A percentile compares a stretch with the other conserved stretches of the same genome.
Evolutionary conservation across 768 basidiomycete species (phyloP).

Genomic region (Hydnomerulius pinastri): DNA sequence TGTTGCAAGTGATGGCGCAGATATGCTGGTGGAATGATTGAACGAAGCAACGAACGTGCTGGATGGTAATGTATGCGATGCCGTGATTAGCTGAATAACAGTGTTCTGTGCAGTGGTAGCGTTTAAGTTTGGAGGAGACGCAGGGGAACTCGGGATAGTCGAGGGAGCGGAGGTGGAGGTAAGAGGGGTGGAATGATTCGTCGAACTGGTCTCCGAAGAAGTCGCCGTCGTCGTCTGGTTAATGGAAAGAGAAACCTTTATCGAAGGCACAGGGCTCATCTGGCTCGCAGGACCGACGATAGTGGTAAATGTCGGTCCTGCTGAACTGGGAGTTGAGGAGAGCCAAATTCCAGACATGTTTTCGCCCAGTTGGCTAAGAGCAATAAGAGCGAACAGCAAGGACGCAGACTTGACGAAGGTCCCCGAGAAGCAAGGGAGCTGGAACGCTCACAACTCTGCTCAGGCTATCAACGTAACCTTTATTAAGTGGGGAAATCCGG

Average conservation of each 20-base stretch:
- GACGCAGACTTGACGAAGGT: neutral
- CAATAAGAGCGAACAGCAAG: neutral
- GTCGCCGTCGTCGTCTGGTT: neutral
- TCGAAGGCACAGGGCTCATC: neutral
- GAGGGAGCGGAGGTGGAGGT: neutral
- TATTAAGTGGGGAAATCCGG: conserved; percentile 8
- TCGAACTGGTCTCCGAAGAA: neutral
- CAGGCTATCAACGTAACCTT: neutral
- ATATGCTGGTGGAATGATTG: too few relatives aligned
- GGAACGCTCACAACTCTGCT: conserved; percentile 1
- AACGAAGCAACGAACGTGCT: neutral
- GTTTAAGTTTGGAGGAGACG: neutral
- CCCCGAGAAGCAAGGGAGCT: neutral
- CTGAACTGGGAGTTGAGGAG: neutral
- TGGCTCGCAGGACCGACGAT: conserved; percentile 1
- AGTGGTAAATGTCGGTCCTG: neutral
- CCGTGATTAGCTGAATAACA: too few relatives aligned
- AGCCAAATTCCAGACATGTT: neutral
- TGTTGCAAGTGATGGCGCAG: too few relatives aligned
- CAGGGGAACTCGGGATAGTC: neutral
- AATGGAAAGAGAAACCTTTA: neutral
- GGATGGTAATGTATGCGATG: neutral
- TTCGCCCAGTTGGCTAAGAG: neutral
- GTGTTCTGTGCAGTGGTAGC: neutral
- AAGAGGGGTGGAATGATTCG: neutral